Conservation (phyloP, 2,329 filamentous ascomycete species). For the Lomentospora prolificans region DNA sequence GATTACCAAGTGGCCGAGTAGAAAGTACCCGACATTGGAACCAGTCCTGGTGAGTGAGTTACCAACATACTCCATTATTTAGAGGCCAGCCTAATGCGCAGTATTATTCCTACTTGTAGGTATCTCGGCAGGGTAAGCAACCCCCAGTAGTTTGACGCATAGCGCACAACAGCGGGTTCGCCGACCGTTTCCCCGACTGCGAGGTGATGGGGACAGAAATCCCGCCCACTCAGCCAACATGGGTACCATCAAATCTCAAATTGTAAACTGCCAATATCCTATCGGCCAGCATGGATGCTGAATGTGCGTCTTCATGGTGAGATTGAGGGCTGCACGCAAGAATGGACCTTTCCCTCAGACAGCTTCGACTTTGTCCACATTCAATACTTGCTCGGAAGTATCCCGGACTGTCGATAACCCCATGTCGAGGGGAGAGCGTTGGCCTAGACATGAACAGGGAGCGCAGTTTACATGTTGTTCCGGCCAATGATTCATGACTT, state of each 20-base stretch:
- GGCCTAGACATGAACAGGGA: too few species aligned
- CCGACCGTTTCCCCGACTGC: not conserved
- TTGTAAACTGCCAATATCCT: not conserved
- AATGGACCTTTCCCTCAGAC: slow-evolving; percentile 36
- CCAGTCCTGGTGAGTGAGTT: not conserved
- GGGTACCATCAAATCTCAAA: not conserved
- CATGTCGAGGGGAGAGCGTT: too few species aligned
- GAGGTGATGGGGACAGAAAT: not conserved
- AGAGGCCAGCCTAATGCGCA: not conserved
- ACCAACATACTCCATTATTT: not conserved
- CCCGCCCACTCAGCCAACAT: not conserved
- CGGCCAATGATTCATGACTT: too few species aligned
- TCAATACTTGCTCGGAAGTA: slow-evolving; percentile 44
- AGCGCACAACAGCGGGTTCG: not conserved
- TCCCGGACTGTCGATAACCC: slow-evolving; percentile 50
- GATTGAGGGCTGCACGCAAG: slow-evolving; percentile 48
- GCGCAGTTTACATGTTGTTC: too few species aligned
- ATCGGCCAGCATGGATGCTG: not conserved
- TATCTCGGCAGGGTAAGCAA: not conserved
- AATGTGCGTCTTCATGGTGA: slow-evolving; percentile 17
- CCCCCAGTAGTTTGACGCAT: not conserved
- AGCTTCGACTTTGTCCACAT: slow-evolving; percentile 54
- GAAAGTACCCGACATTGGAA: not conserved
- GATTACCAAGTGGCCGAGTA: too few species aligned
- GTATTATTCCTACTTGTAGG: not conserved